Evolutionary conservation across 176 grass and related monocot genomes (phyloP), one percentile per base, ranked within the genome.

Genomic region (Carex pumila): DNA sequence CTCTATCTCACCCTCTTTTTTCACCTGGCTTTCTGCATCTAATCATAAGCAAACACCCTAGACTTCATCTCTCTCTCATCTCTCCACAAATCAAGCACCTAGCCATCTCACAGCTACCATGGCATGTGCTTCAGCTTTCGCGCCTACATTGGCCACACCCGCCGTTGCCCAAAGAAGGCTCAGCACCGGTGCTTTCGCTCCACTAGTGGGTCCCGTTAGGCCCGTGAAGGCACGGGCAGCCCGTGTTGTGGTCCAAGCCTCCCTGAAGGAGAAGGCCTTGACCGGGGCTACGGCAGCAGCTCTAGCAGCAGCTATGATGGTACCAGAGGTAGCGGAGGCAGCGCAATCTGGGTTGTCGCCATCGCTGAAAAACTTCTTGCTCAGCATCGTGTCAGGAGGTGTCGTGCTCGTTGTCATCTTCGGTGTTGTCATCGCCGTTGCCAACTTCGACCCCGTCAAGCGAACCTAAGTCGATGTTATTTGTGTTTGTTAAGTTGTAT

Each of bases 361-460:
- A n/a, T 87, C 85, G 15, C 65, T 87, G 53, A 87, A 87, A 54
- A 87, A 87, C 85, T 87, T 87, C 66, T 61, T 87, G 53, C 85
- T 87, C 64, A 87, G 85, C 79, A 87, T 87, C 7, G 85, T 82
- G 10, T 80, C 85, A 10, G 85, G 85, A 30, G 85, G 85, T 14
- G 85, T 74, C 6, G 85, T 87, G 76, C 30, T 87, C 7, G 65
- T 49, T 7, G 85, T 47, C 7, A 82, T 87, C 54, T 56, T 80
- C 0, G 85, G 85, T 14, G 85, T 55, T 18, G 85, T 87, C 77
- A 73, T 87, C 50, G 85, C 76, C 7, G 78, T 87, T 6, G 65
- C 85, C 41, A 87, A 83, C 13, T 87, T 87, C 66, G 85, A 87
- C 67, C 85, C 85, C 15, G 85, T 87, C 55, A 87, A 87, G 66